These are phyloP conservation scores for Backusella tuberculispora DNA, from an alignment of 192 early-diverging fungal genomes.

Conservation along the genomic window DNA sequence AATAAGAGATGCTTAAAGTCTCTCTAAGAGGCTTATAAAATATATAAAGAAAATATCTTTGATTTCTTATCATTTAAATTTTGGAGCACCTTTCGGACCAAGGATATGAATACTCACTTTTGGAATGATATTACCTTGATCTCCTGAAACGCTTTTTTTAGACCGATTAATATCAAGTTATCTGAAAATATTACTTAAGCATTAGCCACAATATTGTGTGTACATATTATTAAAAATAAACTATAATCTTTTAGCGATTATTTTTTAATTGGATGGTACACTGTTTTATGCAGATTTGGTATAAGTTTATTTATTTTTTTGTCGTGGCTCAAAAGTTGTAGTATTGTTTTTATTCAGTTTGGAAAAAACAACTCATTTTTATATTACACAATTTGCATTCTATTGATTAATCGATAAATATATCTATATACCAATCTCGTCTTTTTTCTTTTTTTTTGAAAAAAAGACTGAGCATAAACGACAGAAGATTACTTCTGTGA, in stretches of 20 bases:
- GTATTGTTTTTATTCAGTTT: too few species aligned
- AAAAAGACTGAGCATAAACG: not conserved
- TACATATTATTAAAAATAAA: not conserved
- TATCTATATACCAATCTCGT: not conserved
- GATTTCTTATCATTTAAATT: too few species aligned
- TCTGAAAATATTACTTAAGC: not conserved
- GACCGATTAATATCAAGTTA: not conserved
- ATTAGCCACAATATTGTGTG: not conserved
- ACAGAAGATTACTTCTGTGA: not conserved
- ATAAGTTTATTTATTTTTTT: too few species aligned
- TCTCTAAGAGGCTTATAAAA: too few species aligned
- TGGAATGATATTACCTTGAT: conserved; percentile 1
- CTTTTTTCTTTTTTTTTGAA: not conserved
- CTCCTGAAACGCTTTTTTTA: not conserved
- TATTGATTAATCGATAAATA: not conserved
- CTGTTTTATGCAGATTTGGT: too few species aligned
- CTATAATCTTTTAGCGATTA: too few species aligned
- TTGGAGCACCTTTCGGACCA: too few species aligned
- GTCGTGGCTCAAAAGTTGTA: too few species aligned
- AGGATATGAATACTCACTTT: not conserved
- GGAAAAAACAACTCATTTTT: not conserved
- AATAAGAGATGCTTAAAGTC: not conserved
- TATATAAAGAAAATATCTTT: too few species aligned
- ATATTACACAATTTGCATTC: not conserved
- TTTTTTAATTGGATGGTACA: not conserved